These are phyloP conservation scores for Trichoderma sp. DNA, from an alignment of 2,329 filamentous ascomycete species.

Conservation along the genomic window DNA sequence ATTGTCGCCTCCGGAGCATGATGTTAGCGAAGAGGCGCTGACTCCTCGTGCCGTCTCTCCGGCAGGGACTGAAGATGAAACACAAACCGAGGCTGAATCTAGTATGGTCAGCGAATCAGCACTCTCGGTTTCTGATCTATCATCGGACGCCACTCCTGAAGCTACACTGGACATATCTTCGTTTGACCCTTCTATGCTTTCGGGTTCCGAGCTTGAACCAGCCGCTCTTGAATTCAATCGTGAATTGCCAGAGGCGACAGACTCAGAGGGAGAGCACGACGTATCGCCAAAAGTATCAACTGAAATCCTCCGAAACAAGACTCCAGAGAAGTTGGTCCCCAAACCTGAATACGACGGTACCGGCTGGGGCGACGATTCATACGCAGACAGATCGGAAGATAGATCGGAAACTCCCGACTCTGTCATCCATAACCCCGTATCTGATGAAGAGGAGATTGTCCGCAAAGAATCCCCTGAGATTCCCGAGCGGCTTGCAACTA, in stretches of 20 bases:
- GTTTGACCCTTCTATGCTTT: neutral
- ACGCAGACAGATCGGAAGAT: slow-evolving; percentile 42
- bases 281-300: slow-evolving; percentile 20
- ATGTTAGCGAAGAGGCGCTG: slow-evolving; percentile 45
- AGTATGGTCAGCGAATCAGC: neutral
- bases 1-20: slow-evolving; percentile 24
- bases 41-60: slow-evolving; percentile 49
- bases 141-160: neutral
- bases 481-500: slow-evolving; percentile 80
- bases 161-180: neutral
- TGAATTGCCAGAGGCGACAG: neutral
- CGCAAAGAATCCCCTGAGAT: slow-evolving; percentile 61
- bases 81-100: neutral
- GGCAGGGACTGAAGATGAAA: neutral
- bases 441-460: slow-evolving; percentile 41
- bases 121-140: neutral
- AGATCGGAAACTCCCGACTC: slow-evolving; percentile 79
- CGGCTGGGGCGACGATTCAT: slow-evolving; percentile 57
- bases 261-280: neutral
- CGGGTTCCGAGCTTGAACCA: neutral
- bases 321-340: slow-evolving; percentile 49
- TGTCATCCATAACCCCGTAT: slow-evolving; percentile 76
- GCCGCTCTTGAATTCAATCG: neutral
- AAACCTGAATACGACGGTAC: slow-evolving; percentile 65
- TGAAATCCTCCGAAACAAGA: slow-evolving; percentile 38